A percentile compares a stretch with the other conserved stretches of the same genome.
Conservation (phyloP, 2,329 filamentous ascomycete genomes). For the Fusarium liriodendri region DNA sequence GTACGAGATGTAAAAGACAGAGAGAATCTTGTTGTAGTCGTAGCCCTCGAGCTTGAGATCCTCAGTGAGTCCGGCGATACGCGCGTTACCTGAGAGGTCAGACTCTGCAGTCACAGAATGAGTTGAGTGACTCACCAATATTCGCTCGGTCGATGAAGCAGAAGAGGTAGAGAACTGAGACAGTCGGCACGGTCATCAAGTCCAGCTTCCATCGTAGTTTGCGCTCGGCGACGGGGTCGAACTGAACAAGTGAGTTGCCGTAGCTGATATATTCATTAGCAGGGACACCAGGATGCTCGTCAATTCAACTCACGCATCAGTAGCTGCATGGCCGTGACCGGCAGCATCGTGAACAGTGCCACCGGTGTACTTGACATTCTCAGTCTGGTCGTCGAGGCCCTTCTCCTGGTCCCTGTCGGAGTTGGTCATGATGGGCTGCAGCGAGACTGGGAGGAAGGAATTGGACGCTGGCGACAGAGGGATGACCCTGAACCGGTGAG, state of each 20-base stretch:
- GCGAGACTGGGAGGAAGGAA: background rate
- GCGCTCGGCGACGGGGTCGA: slow-evolving; percentile 59
- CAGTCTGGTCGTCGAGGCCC: slow-evolving; percentile 35
- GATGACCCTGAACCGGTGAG: background rate
- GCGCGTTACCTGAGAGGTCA: slow-evolving; percentile 55
- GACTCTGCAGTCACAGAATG: background rate
- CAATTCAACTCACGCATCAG: slow-evolving; percentile 38
- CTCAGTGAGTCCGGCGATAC: slow-evolving; percentile 66
- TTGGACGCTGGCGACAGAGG: background rate
- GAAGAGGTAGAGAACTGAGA: slow-evolving; percentile 75
- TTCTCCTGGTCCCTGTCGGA: slow-evolving; percentile 41
- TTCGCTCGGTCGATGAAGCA: slow-evolving; percentile 83
- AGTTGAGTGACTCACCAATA: slow-evolving; percentile 62
- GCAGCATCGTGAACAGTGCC: slow-evolving; percentile 36
- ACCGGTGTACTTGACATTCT: slow-evolving; percentile 30
- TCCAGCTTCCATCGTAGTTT: slow-evolving; percentile 74
- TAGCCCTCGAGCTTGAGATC: slow-evolving; percentile 67
- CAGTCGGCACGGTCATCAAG: slow-evolving; percentile 72
- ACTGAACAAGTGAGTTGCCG: slow-evolving; percentile 42
- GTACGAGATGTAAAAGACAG: slow-evolving; percentile 73
- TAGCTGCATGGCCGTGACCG: slow-evolving; percentile 36
- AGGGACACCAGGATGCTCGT: background rate
- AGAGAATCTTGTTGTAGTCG: slow-evolving; percentile 72
- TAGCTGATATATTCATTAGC: slow-evolving; percentile 29
- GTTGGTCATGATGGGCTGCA: slow-evolving; percentile 19